Conservation (phyloP, 2,329 filamentous ascomycete species). For the Penicillium paneum region DNA sequence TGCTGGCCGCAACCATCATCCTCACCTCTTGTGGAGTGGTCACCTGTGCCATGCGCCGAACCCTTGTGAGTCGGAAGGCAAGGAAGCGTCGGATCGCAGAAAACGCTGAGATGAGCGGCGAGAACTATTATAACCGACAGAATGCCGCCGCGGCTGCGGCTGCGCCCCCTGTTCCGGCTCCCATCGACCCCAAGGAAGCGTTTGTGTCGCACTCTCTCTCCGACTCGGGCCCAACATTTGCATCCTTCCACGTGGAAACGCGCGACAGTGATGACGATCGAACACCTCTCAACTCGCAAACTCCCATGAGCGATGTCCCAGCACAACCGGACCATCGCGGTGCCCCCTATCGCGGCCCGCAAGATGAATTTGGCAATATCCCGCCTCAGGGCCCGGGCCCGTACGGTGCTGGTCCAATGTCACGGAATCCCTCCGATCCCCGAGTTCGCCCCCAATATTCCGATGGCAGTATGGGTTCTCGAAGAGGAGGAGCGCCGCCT, state of each 20-base stretch:
- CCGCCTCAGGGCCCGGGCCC: conserved; percentile 33
- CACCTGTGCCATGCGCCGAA: conserved; percentile 91
- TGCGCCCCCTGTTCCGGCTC: conserved; percentile 18
- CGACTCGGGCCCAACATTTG: conserved; percentile 50
- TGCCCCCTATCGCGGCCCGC: conserved; percentile 31
- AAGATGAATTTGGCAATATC: conserved; percentile 43
- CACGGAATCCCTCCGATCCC: conserved; percentile 45
- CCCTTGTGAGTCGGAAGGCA: conserved; percentile 87
- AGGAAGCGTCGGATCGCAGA: conserved; percentile 85
- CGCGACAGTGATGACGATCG: conserved; percentile 42
- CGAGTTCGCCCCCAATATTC: conserved; percentile 48
- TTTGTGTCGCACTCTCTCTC: conserved; percentile 56
- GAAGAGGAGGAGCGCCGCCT: conserved; percentile 37
- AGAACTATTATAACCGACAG: conserved; percentile 77
- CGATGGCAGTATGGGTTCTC: conserved; percentile 46
- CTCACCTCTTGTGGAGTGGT: conserved; percentile 78
- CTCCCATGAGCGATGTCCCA: conserved; percentile 28
- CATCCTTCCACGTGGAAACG: conserved; percentile 38
- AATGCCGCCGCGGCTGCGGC: conserved; percentile 35
- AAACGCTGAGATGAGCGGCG: conserved; percentile 95
- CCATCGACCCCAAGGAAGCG: conserved; percentile 55
- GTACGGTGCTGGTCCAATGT: conserved; percentile 28
- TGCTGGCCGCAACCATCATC: conserved; percentile 81
- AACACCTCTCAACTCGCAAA: conserved; percentile 38
- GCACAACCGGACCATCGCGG: conserved; percentile 29